phyloP scores from a whole-genome alignment of 805 yeast genomes.

The Kregervanrija fluxuum region DNA sequence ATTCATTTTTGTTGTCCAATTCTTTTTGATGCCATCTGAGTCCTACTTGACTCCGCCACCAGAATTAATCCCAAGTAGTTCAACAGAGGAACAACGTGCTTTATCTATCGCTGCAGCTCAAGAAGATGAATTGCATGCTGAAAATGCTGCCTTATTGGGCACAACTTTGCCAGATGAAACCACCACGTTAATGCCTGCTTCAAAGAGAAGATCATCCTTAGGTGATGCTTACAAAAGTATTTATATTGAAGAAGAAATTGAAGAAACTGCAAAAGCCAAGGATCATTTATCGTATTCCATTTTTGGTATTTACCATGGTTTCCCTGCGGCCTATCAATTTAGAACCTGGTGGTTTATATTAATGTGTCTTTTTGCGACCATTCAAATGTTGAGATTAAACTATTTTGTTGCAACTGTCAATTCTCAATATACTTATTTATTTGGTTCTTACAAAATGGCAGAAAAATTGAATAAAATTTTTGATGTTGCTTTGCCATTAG shows the following conservation, averaged over 20 bases:
- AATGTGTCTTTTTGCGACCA: slow-evolving; percentile 43
- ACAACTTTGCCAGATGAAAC: slow-evolving; percentile 6
- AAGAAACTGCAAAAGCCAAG: slow-evolving; percentile 21
- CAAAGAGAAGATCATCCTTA: slow-evolving; percentile 41
- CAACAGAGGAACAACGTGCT: slow-evolving; percentile 21
- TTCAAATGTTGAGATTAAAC: slow-evolving; percentile 50
- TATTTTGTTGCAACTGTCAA: slow-evolving; percentile 53
- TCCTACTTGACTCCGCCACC: slow-evolving; percentile 39
- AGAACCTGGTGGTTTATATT: slow-evolving; percentile 45
- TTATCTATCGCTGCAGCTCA: slow-evolving; percentile 23
- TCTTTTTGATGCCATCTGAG: slow-evolving; percentile 41
- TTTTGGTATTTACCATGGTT: slow-evolving; percentile 49
- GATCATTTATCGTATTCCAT: slow-evolving; percentile 33
- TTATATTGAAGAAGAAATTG: slow-evolving; percentile 44
- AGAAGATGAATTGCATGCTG: slow-evolving; percentile 18
- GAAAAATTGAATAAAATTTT: slow-evolving; percentile 38
- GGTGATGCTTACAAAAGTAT: slow-evolving; percentile 52
- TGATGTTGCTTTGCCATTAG: slow-evolving; percentile 49
- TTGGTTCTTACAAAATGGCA: slow-evolving; percentile 33
- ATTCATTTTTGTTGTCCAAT: slow-evolving; percentile 40
- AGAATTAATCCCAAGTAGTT: slow-evolving; percentile 25
- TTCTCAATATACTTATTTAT: slow-evolving; percentile 44
- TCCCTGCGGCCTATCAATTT: slow-evolving; percentile 41
- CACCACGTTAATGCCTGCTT: slow-evolving; percentile 12
- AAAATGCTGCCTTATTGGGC: neutral